phyloP scores from a whole-genome alignment of 768 basidiomycete genomes.

The Hortiboletus flavorubellus region DNA sequence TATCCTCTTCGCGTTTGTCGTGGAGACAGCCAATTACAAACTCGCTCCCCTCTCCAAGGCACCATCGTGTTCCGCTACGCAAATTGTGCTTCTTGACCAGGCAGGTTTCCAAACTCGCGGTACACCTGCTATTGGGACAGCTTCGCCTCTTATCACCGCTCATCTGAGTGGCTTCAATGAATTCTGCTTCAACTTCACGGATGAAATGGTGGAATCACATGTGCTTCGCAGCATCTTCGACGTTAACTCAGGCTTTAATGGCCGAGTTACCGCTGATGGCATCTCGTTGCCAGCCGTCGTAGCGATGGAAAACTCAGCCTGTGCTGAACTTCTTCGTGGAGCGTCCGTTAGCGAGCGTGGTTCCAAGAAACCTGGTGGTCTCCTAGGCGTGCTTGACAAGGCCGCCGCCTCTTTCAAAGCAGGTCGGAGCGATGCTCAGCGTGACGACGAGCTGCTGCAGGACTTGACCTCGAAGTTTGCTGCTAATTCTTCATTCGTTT shows the following conservation, averaged over 20 bases:
- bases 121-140: constrained; percentile 36
- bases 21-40: constrained; percentile 61
- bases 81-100: constrained; percentile 53
- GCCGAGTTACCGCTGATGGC: constrained; percentile 49
- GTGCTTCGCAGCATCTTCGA: constrained; percentile 52
- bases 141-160: constrained; percentile 52
- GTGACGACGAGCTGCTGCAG: constrained; percentile 48
- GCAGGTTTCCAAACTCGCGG: constrained; percentile 57
- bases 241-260: constrained; percentile 44
- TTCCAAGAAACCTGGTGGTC: constrained; percentile 53
- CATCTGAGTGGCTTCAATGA: constrained; percentile 60
- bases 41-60: constrained; percentile 44
- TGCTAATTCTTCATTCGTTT: constrained; percentile 50
- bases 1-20: constrained; percentile 60
- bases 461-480: constrained; percentile 47
- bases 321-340: constrained; percentile 59
- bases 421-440: constrained; percentile 47
- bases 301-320: constrained; percentile 53
- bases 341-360: constrained; percentile 42
- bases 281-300: constrained; percentile 44
- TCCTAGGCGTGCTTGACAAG: constrained; percentile 54
- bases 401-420: constrained; percentile 46
- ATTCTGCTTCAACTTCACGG: constrained; percentile 56
- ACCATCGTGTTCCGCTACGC: constrained; percentile 39
- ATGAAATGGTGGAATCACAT: constrained; percentile 60